Base-by-base conservation (phyloP, 2,329 filamentous ascomycete genomes). In the Plectosphaerella plurivora region DNA sequence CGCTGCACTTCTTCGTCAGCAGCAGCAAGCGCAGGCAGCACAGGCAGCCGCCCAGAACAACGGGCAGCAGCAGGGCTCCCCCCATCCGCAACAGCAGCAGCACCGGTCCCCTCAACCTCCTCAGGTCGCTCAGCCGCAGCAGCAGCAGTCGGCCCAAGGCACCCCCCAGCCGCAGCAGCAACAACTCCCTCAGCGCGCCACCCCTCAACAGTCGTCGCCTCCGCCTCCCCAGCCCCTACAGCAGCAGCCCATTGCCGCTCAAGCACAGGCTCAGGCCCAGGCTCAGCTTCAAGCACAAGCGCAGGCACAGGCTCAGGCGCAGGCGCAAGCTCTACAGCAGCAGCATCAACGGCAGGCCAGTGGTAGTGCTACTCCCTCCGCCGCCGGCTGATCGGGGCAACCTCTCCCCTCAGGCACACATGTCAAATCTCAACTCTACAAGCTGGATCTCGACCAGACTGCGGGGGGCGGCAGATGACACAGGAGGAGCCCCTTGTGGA, bases 1-100 rank as follows among this genome's bases (percentile, higher is more conserved):
- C 60, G 81, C 81, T 2, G 79, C 81, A 52, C 68, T 83, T 35
- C 72, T 84, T 9, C 68, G 81, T 45, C 78, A 81, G 39, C 81
- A 83, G 58, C 80, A 83, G 55, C 77, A 81, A 55, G 71, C 73
- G 25, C 67, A 68, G 9, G 62, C 63, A 3, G 63, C 61, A 8
- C 55, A 69, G 54, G 65, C 65, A 10, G 61, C 61, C 0, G 60
- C 58, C 0, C 62, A 63, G 37, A 59, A 50, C 67, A 60, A 51
- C 59, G 53, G 45, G 35, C 61, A 59, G 46, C 57, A 65, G 11
- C 61, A 59, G 44, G 57, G 54, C 35, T 62, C 65, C 9, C 62
- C 60, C 12, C 54, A 62, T 36, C 61, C 63, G 14, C 60, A 65
- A 47, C 57, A 53, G 28, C 59, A 54, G 33, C 51, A 55, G 20